Percentiles rank a stretch among this genome's conserved stretches.
These are phyloP conservation scores for Rhinocladiella mackenziei DNA, from an alignment of 2,329 filamentous ascomycete species.

Conservation along the genomic window DNA sequence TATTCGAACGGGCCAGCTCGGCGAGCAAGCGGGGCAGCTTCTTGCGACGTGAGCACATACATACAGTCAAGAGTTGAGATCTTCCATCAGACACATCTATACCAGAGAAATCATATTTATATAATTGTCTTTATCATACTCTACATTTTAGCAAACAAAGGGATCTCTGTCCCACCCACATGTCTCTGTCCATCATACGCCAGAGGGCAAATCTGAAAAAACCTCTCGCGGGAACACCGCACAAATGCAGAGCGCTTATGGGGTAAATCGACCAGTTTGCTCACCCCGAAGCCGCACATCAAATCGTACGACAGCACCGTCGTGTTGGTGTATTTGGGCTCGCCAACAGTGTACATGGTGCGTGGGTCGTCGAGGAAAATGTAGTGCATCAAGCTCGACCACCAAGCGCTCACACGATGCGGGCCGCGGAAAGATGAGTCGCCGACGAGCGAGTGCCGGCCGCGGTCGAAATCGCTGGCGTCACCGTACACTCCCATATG, in stretches of 20 bases:
- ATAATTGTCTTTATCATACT: too few species aligned
- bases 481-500: conserved; percentile 57
- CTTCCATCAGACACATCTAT: too few species aligned
- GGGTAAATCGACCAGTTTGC: conserved; percentile 68
- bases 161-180: too few species aligned
- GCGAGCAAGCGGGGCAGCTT: too few species aligned
- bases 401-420: conserved; percentile 56
- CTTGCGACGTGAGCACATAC: too few species aligned
- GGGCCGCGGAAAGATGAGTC: conserved; percentile 53
- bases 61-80: too few species aligned
- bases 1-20: too few species aligned
- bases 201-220: conserved; percentile 55
- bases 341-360: conserved; percentile 53
- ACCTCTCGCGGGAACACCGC: conserved; percentile 61
- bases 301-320: conserved; percentile 71
- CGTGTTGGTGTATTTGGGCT: conserved; percentile 67
- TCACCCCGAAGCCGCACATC: conserved; percentile 66
- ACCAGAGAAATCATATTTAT: too few species aligned
- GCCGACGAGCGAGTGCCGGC: conserved; percentile 58
- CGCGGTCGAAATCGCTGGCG: conserved; percentile 55
- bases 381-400: conserved; percentile 56
- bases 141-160: too few species aligned
- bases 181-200: too few species aligned
- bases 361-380: conserved; percentile 57
- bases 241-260: conserved; percentile 65